Conservation (phyloP, 148 eudicot species). For the Chenopodium album region DNA sequence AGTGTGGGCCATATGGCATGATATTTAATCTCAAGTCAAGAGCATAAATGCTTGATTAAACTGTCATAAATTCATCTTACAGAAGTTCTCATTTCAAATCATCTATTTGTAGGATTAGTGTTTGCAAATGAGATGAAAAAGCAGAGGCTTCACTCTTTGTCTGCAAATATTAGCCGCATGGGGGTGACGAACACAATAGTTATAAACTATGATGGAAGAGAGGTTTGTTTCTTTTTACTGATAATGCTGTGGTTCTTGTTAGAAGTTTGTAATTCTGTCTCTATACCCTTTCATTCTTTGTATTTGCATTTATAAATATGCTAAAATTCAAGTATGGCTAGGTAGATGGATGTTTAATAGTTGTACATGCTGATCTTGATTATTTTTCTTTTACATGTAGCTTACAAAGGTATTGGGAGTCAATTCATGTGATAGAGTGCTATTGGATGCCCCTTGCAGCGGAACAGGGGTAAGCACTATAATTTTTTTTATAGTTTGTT, state of each 20-base stretch:
- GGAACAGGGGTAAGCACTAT: constrained; percentile 81
- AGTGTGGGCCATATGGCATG: neutral
- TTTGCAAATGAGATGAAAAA: constrained; percentile 94
- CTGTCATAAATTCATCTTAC: neutral
- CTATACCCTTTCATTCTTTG: neutral
- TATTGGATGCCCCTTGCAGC: constrained; percentile 97
- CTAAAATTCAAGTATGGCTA: neutral
- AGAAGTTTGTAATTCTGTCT: neutral
- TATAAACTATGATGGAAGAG: constrained; percentile 89
- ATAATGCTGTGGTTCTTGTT: neutral
- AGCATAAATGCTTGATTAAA: neutral
- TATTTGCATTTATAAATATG: neutral
- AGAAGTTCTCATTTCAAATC: neutral
- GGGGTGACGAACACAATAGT: constrained; percentile 93
- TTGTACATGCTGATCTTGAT: constrained; percentile 7
- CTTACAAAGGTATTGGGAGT: constrained; percentile 83
- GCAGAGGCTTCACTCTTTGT: constrained; percentile 79
- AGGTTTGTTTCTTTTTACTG: constrained; percentile 45
- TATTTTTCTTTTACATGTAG: constrained; percentile 37
- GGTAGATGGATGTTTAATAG: neutral
- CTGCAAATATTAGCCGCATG: constrained; percentile 88
- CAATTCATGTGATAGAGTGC: constrained; percentile 80
- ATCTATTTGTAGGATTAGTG: constrained; percentile 52
- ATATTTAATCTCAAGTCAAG: neutral
- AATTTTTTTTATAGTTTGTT: neutral